phyloP scores from a whole-genome alignment of 2,329 filamentous ascomycete genomes.

The Calycina herbarum region DNA sequence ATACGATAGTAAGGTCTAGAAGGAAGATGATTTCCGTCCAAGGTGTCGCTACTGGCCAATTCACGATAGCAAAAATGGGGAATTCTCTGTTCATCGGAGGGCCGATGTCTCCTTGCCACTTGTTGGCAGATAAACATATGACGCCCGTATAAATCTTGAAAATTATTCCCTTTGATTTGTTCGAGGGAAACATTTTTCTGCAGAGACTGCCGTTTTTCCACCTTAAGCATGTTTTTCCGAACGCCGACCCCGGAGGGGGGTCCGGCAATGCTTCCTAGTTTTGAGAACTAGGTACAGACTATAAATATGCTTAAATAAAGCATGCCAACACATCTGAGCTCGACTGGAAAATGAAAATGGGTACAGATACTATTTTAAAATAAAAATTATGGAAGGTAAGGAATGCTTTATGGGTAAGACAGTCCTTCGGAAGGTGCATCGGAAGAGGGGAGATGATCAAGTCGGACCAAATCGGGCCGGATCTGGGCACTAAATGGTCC shows the following conservation, averaged over 20 bases:
- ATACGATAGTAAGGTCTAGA: constrained; percentile 2
- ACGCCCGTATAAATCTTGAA: neutral
- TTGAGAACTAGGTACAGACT: neutral
- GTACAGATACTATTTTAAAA: neutral
- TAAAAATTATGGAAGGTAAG: neutral
- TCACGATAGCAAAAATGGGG: constrained; percentile 8
- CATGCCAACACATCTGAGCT: neutral
- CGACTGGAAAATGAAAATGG: neutral
- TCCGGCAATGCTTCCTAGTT: constrained; percentile 1
- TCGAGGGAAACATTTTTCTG: neutral
- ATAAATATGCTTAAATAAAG: constrained; percentile 4
- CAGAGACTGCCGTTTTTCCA: constrained; percentile 3
- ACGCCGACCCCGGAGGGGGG: too few species aligned
- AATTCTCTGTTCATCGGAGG: neutral
- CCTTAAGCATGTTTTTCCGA: neutral
- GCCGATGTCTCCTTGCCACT: neutral
- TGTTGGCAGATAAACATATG: neutral
- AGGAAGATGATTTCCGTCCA: constrained; percentile 1
- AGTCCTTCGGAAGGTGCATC: neutral
- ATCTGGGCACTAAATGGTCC: neutral
- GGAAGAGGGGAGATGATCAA: neutral
- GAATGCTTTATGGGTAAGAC: neutral
- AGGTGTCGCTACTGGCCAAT: neutral
- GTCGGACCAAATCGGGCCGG: neutral
- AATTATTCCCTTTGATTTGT: neutral